These are phyloP conservation scores for Ustilago hordei DNA, from an alignment of 1,284 basidiomycete genomes.

Conservation along the genomic window DNA sequence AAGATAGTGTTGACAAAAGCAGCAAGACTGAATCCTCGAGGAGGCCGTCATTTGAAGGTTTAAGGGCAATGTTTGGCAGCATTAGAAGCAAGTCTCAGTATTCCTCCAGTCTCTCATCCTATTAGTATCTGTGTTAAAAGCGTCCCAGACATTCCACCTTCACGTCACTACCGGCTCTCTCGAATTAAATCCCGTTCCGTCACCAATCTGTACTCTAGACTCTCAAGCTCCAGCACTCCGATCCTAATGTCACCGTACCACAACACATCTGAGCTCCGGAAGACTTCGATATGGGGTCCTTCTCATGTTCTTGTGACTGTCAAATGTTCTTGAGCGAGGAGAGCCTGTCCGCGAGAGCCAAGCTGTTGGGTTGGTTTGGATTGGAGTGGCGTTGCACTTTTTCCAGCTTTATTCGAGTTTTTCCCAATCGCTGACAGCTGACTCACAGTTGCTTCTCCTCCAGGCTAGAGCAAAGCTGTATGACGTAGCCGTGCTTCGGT, in stretches of 20 bases:
- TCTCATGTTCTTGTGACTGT: neutral
- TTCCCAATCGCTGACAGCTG: constrained; percentile 21
- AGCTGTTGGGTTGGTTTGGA: neutral
- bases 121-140: neutral
- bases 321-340: neutral
- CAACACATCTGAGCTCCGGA: neutral
- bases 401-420: neutral
- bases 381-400: neutral
- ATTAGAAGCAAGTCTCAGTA: constrained; percentile 25
- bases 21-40: constrained; percentile 11
- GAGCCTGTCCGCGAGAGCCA: neutral
- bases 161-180: too few relatives aligned
- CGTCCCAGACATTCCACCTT: neutral
- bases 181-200: neutral
- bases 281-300: too few relatives aligned
- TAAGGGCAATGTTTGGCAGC: constrained; percentile 29
- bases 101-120: neutral
- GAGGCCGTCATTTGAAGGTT: constrained; percentile 24
- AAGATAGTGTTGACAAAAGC: neutral
- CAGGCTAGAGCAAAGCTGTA: neutral
- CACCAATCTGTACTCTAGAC: neutral
- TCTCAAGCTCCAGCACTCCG: neutral
- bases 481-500: neutral
- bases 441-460: constrained; percentile 10
- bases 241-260: constrained; percentile 7